Percentiles rank a stretch among this genome's conserved stretches.
Evolutionary conservation across 148 eudicot genomes (phyloP).

Genomic region (Polygonum aviculare): DNA sequence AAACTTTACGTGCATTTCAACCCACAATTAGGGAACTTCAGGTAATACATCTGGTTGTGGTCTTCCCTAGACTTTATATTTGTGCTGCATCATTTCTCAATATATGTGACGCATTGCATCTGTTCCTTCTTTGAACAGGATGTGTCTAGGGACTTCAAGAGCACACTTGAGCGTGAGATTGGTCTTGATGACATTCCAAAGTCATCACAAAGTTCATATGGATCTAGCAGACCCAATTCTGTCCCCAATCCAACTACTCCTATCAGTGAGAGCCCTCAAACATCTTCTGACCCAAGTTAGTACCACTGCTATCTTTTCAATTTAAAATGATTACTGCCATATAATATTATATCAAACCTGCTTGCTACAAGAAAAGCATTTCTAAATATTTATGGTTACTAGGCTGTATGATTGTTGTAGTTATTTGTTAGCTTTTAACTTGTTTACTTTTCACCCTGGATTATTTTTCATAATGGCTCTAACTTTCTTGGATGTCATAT

Average conservation of each 20-base stretch:
- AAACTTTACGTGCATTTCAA: slow-evolving; percentile 85
- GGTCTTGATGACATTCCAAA: slow-evolving; percentile 73
- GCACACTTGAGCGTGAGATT: slow-evolving; percentile 81
- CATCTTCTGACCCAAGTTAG: slow-evolving; percentile 59
- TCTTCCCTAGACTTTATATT: background rate
- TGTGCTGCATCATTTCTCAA: background rate
- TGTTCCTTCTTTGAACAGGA: slow-evolving; percentile 32
- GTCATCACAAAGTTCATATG: slow-evolving; percentile 26
- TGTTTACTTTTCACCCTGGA: background rate
- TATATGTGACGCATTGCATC: background rate
- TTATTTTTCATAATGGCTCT: no score
- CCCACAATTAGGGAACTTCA: slow-evolving; percentile 95
- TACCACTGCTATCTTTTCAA: slow-evolving; percentile 10
- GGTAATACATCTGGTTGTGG: slow-evolving; percentile 23
- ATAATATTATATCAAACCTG: background rate
- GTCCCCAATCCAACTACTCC: slow-evolving; percentile 22
- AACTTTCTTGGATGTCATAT: background rate
- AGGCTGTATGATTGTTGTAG: background rate
- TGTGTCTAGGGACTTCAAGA: slow-evolving; percentile 94
- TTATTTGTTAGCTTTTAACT: background rate
- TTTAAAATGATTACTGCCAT: background rate
- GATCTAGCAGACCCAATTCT: slow-evolving; percentile 27
- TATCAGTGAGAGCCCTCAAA: slow-evolving; percentile 31
- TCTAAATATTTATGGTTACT: background rate
- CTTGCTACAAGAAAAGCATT: background rate